Percentiles rank a stretch among this genome's conserved stretches.
Evolutionary conservation across 2,329 filamentous ascomycete species (phyloP).

Genomic region (Parastagonospora avenae): DNA sequence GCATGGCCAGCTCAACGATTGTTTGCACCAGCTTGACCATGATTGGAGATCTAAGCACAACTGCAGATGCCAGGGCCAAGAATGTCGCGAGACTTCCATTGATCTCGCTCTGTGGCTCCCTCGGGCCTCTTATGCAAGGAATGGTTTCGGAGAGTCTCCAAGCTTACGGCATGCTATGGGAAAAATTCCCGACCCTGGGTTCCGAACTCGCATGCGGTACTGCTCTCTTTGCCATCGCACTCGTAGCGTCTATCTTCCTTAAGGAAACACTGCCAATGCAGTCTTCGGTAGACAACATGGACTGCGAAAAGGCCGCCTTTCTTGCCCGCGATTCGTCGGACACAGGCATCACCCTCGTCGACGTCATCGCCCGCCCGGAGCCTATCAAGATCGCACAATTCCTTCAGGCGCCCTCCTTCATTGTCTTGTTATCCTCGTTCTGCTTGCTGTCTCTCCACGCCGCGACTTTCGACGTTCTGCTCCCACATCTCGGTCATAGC

Average conservation of each 20-base stretch:
- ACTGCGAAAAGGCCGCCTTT: slow-evolving; percentile 56
- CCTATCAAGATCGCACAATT: slow-evolving; percentile 53
- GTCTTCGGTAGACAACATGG: slow-evolving; percentile 36
- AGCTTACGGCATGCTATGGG: slow-evolving; percentile 50
- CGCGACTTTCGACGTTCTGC: slow-evolving; percentile 57
- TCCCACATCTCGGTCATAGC: slow-evolving; percentile 55
- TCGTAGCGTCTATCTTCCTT: slow-evolving; percentile 48
- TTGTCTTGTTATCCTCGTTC: slow-evolving; percentile 55
- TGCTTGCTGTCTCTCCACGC: slow-evolving; percentile 63
- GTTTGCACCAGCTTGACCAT: slow-evolving; percentile 54
- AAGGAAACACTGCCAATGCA: slow-evolving; percentile 46
- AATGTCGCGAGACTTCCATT: slow-evolving; percentile 53
- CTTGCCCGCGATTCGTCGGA: slow-evolving; percentile 47
- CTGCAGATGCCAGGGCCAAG: slow-evolving; percentile 44
- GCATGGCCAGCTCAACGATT: slow-evolving; percentile 51
- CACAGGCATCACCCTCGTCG: slow-evolving; percentile 39
- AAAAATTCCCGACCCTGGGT: slow-evolving; percentile 50
- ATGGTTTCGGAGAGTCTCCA: slow-evolving; percentile 50
- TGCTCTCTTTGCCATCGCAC: slow-evolving; percentile 49
- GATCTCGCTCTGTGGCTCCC: slow-evolving; percentile 51
- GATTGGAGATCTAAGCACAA: slow-evolving; percentile 52
- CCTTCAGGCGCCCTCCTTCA: slow-evolving; percentile 53
- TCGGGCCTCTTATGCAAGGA: slow-evolving; percentile 52
- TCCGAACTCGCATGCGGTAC: slow-evolving; percentile 52
- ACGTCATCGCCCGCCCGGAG: slow-evolving; percentile 47